Evolutionary conservation across 1,284 basidiomycete species (phyloP).

Genomic region (Phellopilus nigrolimitatus): DNA sequence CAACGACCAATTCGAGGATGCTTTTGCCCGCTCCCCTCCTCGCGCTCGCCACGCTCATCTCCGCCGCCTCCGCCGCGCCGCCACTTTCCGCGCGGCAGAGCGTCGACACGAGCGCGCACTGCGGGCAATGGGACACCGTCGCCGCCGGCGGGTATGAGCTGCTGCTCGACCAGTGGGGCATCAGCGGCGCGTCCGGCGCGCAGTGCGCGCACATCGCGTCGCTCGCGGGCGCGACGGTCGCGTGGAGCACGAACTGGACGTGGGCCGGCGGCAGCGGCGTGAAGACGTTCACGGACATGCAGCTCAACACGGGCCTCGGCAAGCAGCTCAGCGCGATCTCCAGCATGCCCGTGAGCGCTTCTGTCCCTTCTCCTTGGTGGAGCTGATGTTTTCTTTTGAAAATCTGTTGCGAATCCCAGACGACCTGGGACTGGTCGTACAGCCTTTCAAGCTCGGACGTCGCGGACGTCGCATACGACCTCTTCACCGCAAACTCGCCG

Average conservation of each 20-base stretch:
- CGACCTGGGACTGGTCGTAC: slow-evolving; percentile 42
- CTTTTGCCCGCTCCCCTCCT: too few relatives aligned
- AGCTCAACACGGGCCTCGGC: slow-evolving; percentile 48
- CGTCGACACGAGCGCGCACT: slow-evolving; percentile 32
- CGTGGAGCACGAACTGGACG: slow-evolving; percentile 51
- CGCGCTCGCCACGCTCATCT: too few relatives aligned
- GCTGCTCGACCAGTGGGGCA: slow-evolving; percentile 50
- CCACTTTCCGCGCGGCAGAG: neutral
- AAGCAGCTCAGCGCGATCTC: slow-evolving; percentile 48
- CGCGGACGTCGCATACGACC: slow-evolving; percentile 55
- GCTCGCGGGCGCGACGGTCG: slow-evolving; percentile 39
- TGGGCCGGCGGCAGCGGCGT: slow-evolving; percentile 51
- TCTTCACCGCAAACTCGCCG: slow-evolving; percentile 52
- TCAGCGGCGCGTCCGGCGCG: slow-evolving; percentile 41
- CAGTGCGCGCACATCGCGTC: slow-evolving; percentile 51
- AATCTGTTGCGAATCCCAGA: slow-evolving; percentile 30
- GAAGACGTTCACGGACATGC: slow-evolving; percentile 59
- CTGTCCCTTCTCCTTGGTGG: neutral
- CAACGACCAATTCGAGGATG: too few relatives aligned
- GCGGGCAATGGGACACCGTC: slow-evolving; percentile 51
- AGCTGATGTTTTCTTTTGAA: neutral
- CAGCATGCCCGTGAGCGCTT: slow-evolving; percentile 47
- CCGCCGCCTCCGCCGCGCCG: too few relatives aligned
- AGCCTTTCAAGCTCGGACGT: slow-evolving; percentile 31
- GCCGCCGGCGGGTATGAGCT: slow-evolving; percentile 43